Evolutionary conservation across 2,329 filamentous ascomycete genomes (phyloP).

Genomic region (Bipolaris sorokiniana): DNA sequence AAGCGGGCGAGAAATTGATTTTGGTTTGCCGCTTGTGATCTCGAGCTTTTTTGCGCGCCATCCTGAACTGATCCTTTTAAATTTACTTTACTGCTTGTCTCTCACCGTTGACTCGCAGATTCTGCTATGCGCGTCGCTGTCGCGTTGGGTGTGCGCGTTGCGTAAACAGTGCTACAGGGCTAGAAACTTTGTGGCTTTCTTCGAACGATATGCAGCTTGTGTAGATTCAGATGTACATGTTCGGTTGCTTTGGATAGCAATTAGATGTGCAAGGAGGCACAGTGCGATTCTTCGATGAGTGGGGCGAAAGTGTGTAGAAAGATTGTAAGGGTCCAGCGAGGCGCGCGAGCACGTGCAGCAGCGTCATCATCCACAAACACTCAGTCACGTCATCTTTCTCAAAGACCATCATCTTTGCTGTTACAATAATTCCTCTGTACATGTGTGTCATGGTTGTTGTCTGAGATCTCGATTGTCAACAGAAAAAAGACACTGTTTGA

Average conservation of each 20-base stretch:
- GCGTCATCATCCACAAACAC: conserved; percentile 1
- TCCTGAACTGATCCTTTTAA: conserved; percentile 12
- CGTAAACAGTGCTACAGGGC: neutral
- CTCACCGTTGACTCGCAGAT: conserved; percentile 3
- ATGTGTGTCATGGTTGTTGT: too few species aligned
- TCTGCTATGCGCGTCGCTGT: conserved; percentile 4
- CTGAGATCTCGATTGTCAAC: too few species aligned
- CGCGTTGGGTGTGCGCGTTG: conserved; percentile 12
- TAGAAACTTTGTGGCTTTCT: neutral
- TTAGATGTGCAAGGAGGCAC: neutral
- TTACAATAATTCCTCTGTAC: too few species aligned
- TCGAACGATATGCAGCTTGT: neutral
- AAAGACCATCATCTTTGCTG: neutral
- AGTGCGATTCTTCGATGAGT: neutral
- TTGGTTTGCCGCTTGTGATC: conserved; percentile 49
- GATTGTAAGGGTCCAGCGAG: conserved; percentile 12
- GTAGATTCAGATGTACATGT: neutral
- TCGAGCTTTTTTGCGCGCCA: conserved; percentile 34
- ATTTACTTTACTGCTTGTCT: conserved; percentile 2
- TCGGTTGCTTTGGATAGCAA: neutral
- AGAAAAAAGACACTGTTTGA: too few species aligned
- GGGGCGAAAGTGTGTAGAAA: conserved; percentile 9
- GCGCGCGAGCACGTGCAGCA: conserved; percentile 17
- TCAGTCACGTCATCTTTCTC: neutral
- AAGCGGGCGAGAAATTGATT: conserved; percentile 52